A percentile compares a stretch with the other conserved stretches of the same genome.
These are phyloP conservation scores for Tephrocybe rancida DNA, from an alignment of 768 basidiomycete species.

Conservation along the genomic window DNA sequence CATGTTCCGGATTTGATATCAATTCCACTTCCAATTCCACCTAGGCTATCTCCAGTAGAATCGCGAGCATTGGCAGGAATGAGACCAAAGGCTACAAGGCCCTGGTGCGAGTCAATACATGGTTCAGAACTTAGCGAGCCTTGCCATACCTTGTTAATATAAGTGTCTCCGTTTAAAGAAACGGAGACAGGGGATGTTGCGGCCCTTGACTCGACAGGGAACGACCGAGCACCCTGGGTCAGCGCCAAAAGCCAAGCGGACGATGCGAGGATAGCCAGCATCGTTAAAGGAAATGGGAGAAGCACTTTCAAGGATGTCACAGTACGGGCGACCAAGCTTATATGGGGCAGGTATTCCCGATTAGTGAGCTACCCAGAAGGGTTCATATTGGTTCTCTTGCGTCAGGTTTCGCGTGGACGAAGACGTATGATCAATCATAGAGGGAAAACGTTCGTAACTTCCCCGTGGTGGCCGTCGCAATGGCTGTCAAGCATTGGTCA, in stretches of 20 bases:
- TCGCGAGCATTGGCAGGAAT: conserved; percentile 60
- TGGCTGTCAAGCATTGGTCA: background rate
- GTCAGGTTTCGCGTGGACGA: background rate
- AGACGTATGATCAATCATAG: background rate
- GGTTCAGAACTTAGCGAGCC: background rate
- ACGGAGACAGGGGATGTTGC: conserved; percentile 8
- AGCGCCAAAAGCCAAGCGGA: conserved; percentile 1
- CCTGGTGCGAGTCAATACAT: conserved; percentile 23
- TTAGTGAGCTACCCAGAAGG: too few relatives aligned
- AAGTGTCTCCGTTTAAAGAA: conserved; percentile 13
- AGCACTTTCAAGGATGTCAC: background rate
- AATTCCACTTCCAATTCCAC: conserved; percentile 66
- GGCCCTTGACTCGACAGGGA: conserved; percentile 3
- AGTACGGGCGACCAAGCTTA: too few relatives aligned
- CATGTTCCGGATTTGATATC: conserved; percentile 56
- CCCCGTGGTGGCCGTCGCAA: background rate
- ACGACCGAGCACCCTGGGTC: background rate
- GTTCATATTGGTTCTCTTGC: background rate
- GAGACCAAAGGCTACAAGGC: conserved; percentile 63
- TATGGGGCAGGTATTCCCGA: too few relatives aligned
- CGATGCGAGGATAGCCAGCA: conserved; percentile 1
- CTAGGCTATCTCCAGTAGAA: conserved; percentile 60
- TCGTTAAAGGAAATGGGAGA: background rate
- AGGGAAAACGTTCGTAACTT: background rate
- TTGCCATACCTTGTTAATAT: conserved; percentile 14